These are phyloP conservation scores for Camellia lanceoleosa DNA, from an alignment of 148 eudicot genomes.

Conservation along the genomic window DNA sequence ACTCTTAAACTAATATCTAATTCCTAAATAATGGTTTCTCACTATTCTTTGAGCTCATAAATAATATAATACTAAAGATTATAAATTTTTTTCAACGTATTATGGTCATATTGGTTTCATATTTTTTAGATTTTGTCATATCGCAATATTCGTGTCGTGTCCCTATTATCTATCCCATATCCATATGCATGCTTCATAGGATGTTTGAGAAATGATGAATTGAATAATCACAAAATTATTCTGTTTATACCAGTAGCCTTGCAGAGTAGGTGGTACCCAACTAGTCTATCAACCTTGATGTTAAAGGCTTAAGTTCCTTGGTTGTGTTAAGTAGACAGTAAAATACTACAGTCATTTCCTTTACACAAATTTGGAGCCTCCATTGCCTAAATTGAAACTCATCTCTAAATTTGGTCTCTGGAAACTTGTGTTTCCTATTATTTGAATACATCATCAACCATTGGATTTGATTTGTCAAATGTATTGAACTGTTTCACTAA, in stretches of 20 bases:
- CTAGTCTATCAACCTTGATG: neutral
- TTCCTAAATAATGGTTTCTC: too few relatives aligned
- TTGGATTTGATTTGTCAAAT: neutral
- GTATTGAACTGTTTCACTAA: neutral
- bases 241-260: neutral
- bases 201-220: neutral
- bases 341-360: neutral
- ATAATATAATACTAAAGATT: too few relatives aligned
- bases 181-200: neutral
- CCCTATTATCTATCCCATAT: neutral
- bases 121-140: neutral
- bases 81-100: too few relatives aligned
- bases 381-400: neutral
- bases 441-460: neutral
- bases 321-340: neutral
- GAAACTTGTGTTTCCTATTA: neutral
- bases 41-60: too few relatives aligned
- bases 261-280: neutral
- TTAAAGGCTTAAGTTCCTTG: neutral
- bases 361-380: neutral
- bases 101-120: too few relatives aligned
- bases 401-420: neutral
- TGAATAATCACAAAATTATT: neutral
- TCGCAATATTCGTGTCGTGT: neutral
- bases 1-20: too few relatives aligned